Base-by-base conservation (phyloP, 2,329 filamentous ascomycete species). In the Waltergamsia citrina region DNA sequence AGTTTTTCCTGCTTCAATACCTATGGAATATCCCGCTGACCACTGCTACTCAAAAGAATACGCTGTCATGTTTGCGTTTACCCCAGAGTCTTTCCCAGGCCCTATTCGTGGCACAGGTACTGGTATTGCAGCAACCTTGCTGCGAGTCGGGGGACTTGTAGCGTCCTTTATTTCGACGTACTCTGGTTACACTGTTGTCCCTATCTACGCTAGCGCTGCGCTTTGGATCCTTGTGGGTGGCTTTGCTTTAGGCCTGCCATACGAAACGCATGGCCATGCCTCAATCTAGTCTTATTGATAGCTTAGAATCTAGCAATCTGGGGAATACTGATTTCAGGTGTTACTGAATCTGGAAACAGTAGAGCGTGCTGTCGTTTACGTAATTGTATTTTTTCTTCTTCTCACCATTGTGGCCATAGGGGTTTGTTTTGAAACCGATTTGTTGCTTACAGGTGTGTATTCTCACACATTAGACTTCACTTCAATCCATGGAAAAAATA, bases 21-120 rank as follows among this genome's bases (percentile, higher is more conserved):
- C 20, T 23, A 4, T 15, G 6, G n/a, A 8, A 28, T 17, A 19
- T 27, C 12, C 12, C 5, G 20, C 20, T n/a, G n/a, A n/a, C n/a
- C n/a, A n/a, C 20, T 17, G 6, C 29, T n/a, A 3, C 12, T n/a
- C 16, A 14, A 8, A 27, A 45, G 43, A 45, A 25, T 45, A 44
- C 18, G 42, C 43, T 12, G 36, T 43, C n/a, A 41, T 46, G 47
- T 63, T 54, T 36, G 58, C 56, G 0, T 64, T 58, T 43, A 74
- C 69, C 0, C 71, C 70, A 0, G 69, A 74, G 41, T 66, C 67
- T 5, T 73, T 74, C 52, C 69, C 69, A 1, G 66, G 63, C 3
- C 65, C 67, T 0, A 59, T 67, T 33, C 56, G 69, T 6, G 70
- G 69, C 16, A 71, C 69, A 0, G 70, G 67, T 6, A 67, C 64